A percentile compares a stretch with the other conserved stretches of the same genome.
Evolutionary conservation across 108 stramenopile species (phyloP).

Genomic region (Thalassiosira profunda): DNA sequence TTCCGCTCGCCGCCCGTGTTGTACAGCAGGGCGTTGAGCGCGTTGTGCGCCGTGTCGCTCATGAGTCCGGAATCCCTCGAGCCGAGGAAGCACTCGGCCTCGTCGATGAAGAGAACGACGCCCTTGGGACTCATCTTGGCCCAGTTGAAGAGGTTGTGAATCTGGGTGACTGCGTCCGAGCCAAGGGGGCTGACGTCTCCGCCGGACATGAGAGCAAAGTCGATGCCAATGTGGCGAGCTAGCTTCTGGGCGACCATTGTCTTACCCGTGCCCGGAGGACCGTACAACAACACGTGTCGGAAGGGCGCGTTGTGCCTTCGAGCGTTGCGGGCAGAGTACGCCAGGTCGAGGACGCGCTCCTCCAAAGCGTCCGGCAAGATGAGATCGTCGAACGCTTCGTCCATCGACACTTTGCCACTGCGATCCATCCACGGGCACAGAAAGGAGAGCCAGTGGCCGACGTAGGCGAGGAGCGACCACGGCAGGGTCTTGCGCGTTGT

Average conservation of each 20-base stretch:
- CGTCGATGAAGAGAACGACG: conserved; percentile 98
- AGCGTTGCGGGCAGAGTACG: conserved; percentile 86
- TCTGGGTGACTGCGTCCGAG: conserved; percentile 98
- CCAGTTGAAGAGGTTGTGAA: conserved; percentile 99
- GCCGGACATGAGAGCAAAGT: conserved; percentile 98
- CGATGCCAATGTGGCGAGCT: conserved; percentile 96
- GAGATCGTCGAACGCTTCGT: conserved; percentile 59
- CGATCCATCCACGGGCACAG: conserved; percentile 15
- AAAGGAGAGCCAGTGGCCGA: conserved; percentile 2
- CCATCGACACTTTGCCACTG: conserved; percentile 15
- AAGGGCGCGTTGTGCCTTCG: conserved; percentile 98
- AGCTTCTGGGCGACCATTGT: conserved; percentile 98
- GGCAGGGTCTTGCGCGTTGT: conserved; percentile 56
- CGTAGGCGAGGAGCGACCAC: conserved; percentile 28
- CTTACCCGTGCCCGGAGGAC: conserved; percentile 99
- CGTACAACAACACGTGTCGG: conserved; percentile 98
- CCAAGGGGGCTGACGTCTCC: conserved; percentile 99
- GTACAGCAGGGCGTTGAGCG: conserved; percentile 98
- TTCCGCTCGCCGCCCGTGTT: conserved; percentile 94
- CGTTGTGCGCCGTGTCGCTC: conserved; percentile 98
- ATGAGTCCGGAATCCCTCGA: conserved; percentile 90
- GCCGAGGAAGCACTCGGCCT: conserved; percentile 99
- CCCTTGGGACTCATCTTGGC: conserved; percentile 95
- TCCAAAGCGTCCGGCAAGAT: conserved; percentile 66
- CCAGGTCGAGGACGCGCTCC: conserved; percentile 64